Conservation (phyloP, 176 grass and related monocot species). For the Oryza officinalis region DNA sequence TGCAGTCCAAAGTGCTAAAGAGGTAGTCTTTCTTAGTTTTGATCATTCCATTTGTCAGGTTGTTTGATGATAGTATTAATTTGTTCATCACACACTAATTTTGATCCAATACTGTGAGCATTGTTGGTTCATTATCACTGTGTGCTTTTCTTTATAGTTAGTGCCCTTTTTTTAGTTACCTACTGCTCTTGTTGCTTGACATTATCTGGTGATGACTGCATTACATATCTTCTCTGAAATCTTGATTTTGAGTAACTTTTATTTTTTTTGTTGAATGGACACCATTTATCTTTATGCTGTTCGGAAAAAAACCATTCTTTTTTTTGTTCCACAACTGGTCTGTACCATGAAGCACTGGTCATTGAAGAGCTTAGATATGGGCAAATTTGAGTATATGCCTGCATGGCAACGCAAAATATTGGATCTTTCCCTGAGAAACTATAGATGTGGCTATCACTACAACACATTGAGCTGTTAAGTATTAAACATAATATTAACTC, state of each 20-base stretch:
- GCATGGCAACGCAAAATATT: no score
- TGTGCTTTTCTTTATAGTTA: background rate
- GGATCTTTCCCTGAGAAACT: no score
- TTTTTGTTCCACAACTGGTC: background rate
- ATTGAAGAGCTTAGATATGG: no score
- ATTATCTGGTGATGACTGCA: background rate
- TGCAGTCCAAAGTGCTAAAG: conserved; percentile 72
- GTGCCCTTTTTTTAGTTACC: background rate
- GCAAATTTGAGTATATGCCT: no score
- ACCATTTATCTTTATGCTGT: background rate
- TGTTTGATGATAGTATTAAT: background rate
- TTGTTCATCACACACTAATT: conserved; percentile 10
- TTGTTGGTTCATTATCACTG: background rate
- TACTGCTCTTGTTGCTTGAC: background rate
- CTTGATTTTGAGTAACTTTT: conserved; percentile 23
- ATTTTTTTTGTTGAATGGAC: background rate
- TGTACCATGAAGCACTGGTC: no score
- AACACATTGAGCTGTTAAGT: no score
- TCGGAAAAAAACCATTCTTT: background rate
- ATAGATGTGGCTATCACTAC: no score
- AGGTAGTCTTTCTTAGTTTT: conserved; percentile 46
- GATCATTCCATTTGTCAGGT: background rate
- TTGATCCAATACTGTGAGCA: background rate
- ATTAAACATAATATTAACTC: no score
- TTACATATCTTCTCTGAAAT: background rate